A percentile compares a stretch with the other conserved stretches of the same genome.
These are phyloP conservation scores for Eucalyptus cloeziana DNA, from an alignment of 345 rosid species.

Conservation along the genomic window DNA sequence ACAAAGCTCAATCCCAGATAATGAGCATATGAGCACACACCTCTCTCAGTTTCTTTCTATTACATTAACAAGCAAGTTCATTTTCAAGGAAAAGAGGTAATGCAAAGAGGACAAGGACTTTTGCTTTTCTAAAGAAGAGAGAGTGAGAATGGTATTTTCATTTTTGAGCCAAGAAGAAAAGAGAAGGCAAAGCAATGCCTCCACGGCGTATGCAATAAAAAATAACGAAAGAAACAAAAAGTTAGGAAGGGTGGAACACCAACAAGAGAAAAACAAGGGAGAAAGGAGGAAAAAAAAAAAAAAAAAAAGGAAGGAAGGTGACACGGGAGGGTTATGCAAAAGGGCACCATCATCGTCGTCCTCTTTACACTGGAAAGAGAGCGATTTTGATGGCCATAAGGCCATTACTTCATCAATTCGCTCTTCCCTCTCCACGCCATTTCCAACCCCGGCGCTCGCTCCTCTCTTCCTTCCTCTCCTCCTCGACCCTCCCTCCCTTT, in stretches of 20 bases:
- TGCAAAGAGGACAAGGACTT: not conserved
- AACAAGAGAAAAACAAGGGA: not conserved
- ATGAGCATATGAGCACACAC: not conserved
- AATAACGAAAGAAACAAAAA: not conserved
- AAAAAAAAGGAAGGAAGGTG: not conserved
- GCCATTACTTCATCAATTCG: conserved; percentile 28
- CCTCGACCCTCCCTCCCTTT: not conserved
- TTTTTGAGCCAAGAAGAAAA: not conserved
- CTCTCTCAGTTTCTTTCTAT: not conserved
- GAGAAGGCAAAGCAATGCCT: not conserved
- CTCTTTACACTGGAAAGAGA: not conserved
- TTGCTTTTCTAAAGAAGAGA: not conserved
- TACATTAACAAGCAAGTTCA: not conserved
- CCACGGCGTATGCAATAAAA: not conserved
- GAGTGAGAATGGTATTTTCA: not conserved
- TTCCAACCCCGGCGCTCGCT: not conserved
- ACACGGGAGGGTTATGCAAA: not conserved
- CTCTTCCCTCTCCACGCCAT: conserved; percentile 8
- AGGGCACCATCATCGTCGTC: not conserved
- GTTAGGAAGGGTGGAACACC: not conserved
- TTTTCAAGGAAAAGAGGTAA: not conserved
- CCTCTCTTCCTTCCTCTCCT: not conserved
- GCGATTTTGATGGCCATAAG: conserved; percentile 59
- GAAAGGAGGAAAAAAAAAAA: not conserved
- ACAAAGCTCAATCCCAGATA: not conserved